phyloP scores from a whole-genome alignment of 257 asterid species.

The Datura wrightii region DNA sequence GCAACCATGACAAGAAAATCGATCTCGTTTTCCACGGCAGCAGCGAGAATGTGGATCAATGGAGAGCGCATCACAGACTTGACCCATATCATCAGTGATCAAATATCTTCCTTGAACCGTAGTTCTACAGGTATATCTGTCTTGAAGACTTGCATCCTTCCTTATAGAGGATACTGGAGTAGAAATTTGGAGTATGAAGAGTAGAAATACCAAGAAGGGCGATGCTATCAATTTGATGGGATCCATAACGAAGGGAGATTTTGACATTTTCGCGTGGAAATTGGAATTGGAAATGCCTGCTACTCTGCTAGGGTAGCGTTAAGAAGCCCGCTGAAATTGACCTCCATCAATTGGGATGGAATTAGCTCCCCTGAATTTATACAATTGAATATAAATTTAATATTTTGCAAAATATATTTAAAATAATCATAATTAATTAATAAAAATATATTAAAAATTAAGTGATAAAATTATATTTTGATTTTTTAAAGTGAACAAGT shows the following conservation, averaged over 20 bases:
- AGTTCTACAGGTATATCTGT: slow-evolving; percentile 61
- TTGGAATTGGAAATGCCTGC: neutral
- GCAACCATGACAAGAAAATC: slow-evolving; percentile 88
- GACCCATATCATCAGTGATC: slow-evolving; percentile 81
- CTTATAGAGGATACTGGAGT: slow-evolving; percentile 60
- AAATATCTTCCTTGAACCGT: slow-evolving; percentile 89
- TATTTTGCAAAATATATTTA: no score
- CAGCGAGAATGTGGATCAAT: slow-evolving; percentile 71
- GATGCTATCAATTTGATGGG: neutral
- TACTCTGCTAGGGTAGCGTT: neutral
- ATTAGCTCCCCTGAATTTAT: no score
- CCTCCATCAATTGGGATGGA: neutral
- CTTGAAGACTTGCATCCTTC: slow-evolving; percentile 65
- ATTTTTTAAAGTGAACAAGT: no score
- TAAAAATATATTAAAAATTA: no score
- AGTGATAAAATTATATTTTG: no score
- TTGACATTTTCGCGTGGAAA: neutral
- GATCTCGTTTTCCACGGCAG: slow-evolving; percentile 70
- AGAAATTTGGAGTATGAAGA: slow-evolving; percentile 44
- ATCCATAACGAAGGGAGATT: neutral
- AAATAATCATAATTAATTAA: no score
- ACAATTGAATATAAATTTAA: no score
- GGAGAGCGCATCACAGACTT: slow-evolving; percentile 81
- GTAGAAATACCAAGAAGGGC: neutral
- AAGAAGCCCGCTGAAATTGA: neutral